Conservation (phyloP, 1,139 yeast species). For the Pichia sp. region DNA sequence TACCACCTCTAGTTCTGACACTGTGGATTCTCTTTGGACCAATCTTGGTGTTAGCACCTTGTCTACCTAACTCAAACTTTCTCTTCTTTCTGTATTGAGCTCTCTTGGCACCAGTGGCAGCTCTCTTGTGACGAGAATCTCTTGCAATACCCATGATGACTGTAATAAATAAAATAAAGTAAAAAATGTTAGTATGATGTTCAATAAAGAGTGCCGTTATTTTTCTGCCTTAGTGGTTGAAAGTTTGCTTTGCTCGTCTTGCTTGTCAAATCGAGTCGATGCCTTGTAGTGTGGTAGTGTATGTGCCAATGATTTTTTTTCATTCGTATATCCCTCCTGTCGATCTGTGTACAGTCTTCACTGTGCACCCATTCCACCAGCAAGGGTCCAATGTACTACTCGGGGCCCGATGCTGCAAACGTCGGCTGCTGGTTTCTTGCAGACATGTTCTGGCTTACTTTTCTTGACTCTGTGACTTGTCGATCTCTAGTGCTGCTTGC, state of each 20-base stretch:
- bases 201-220: background rate
- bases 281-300: too few relatives aligned
- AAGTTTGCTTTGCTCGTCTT: too few relatives aligned
- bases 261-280: too few relatives aligned
- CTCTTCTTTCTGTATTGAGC: conserved; percentile 99
- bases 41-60: conserved; percentile 98
- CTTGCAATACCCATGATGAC: conserved; percentile 97
- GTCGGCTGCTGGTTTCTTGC: too few relatives aligned
- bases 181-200: conserved; percentile 10
- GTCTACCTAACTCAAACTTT: conserved; percentile 99
- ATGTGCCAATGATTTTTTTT: too few relatives aligned
- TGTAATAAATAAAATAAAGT: conserved; percentile 5
- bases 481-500: background rate
- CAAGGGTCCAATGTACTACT: too few relatives aligned
- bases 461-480: background rate
- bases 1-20: conserved; percentile 99
- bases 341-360: too few relatives aligned
- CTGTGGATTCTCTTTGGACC: conserved; percentile 98
- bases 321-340: too few relatives aligned
- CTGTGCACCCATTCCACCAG: too few relatives aligned
- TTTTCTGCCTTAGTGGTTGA: background rate
- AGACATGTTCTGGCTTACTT: background rate
- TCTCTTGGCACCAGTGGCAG: conserved; percentile 99
- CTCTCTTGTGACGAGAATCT: conserved; percentile 99
- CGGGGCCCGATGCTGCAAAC: too few relatives aligned